Evolutionary conservation across 257 asterid species (phyloP).

Genomic region (Verbena officinalis): DNA sequence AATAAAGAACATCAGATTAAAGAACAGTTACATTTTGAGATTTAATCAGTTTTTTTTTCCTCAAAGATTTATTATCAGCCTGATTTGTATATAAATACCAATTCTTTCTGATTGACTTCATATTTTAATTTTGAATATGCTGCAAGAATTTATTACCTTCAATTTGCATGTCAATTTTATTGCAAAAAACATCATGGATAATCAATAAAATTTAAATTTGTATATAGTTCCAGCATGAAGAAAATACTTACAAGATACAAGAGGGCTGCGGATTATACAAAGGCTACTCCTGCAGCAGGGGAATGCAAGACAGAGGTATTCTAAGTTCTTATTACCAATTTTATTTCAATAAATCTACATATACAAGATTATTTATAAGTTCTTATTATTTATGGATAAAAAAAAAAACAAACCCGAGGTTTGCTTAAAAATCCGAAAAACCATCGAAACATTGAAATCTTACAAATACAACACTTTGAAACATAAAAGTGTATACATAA

Average conservation of each 20-base stretch:
- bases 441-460: too few species aligned
- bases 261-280: slow-evolving; percentile 36
- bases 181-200: neutral
- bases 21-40: slow-evolving; percentile 24
- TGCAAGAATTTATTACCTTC: neutral
- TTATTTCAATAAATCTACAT: neutral
- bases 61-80: neutral
- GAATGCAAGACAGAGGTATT: slow-evolving; percentile 55
- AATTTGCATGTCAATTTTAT: neutral
- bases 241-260: slow-evolving; percentile 54
- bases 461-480: too few species aligned
- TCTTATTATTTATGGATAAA: too few species aligned
- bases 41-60: slow-evolving; percentile 21
- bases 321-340: slow-evolving; percentile 8
- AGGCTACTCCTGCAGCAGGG: slow-evolving; percentile 32
- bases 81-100: slow-evolving; percentile 2
- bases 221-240: slow-evolving; percentile 59
- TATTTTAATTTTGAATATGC: neutral
- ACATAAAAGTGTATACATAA: too few species aligned
- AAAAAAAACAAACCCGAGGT: too few species aligned
- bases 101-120: neutral
- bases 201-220: neutral
- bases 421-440: too few species aligned
- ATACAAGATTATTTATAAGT: too few species aligned
- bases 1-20: slow-evolving; percentile 29